These are phyloP conservation scores for Pseudogymnoascus sp. DNA, from an alignment of 2,329 filamentous ascomycete genomes.

Conservation along the genomic window DNA sequence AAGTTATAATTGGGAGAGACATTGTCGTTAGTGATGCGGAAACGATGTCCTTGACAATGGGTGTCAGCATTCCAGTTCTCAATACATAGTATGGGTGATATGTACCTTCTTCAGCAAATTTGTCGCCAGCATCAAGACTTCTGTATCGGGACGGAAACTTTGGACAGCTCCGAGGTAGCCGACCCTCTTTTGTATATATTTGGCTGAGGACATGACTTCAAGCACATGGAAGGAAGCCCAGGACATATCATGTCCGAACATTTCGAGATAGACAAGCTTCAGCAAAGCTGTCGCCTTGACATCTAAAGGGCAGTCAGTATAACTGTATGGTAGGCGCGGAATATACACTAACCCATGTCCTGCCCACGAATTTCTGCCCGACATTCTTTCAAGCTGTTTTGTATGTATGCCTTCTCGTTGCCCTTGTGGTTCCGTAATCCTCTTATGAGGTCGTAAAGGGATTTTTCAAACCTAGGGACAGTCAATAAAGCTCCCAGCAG, in stretches of 20 bases:
- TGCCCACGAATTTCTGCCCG: slow-evolving; percentile 83
- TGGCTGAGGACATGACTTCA: slow-evolving; percentile 95
- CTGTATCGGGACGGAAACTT: slow-evolving; percentile 90
- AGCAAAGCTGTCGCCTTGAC: slow-evolving; percentile 92
- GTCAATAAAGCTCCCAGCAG: neutral
- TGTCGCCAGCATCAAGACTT: slow-evolving; percentile 94
- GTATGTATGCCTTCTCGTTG: slow-evolving; percentile 89
- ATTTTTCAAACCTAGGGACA: slow-evolving; percentile 85
- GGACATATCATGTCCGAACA: slow-evolving; percentile 99
- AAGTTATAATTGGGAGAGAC: slow-evolving; percentile 74
- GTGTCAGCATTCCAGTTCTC: slow-evolving; percentile 5
- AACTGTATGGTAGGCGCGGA: neutral
- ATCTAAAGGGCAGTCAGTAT: slow-evolving; percentile 43
- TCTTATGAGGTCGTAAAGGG: slow-evolving; percentile 95
- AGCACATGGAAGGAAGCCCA: slow-evolving; percentile 98
- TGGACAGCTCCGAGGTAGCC: slow-evolving; percentile 93
- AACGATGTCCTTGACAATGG: slow-evolving; percentile 54
- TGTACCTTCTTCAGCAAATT: slow-evolving; percentile 87
- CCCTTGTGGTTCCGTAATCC: slow-evolving; percentile 94
- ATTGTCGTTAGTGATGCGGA: slow-evolving; percentile 67
- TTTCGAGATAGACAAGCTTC: slow-evolving; percentile 95
- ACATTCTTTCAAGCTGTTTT: slow-evolving; percentile 90
- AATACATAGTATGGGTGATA: neutral
- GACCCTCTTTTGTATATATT: slow-evolving; percentile 90
- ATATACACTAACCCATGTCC: slow-evolving; percentile 66